Conservation (phyloP, 1,284 basidiomycete genomes). For the Ceratobasidium sp. region DNA sequence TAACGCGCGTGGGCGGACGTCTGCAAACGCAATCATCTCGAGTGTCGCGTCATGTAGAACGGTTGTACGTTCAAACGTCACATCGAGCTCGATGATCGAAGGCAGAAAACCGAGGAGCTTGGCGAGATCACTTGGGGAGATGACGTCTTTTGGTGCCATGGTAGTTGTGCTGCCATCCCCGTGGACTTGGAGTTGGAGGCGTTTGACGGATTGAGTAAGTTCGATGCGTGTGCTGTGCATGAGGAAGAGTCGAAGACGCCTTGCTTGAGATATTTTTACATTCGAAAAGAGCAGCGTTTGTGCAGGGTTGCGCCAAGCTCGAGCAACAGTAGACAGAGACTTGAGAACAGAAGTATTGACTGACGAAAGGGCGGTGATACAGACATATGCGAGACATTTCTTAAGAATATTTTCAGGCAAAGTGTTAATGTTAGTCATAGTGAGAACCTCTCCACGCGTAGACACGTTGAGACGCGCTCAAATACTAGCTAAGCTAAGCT, state of each 20-base stretch:
- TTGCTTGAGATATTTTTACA: constrained; percentile 35
- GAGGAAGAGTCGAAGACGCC: constrained; percentile 33
- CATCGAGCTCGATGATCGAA: constrained; percentile 38
- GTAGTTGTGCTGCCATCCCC: constrained; percentile 32
- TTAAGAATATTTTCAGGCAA: constrained; percentile 30
- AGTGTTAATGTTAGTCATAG: constrained; percentile 18
- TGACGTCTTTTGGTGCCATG: constrained; percentile 32
- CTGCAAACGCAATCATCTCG: constrained; percentile 36
- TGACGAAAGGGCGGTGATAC: constrained; percentile 34
- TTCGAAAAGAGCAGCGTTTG: constrained; percentile 34
- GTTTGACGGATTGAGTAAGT: constrained; percentile 39
- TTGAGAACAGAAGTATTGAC: constrained; percentile 36
- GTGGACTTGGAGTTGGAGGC: constrained; percentile 30
- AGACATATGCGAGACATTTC: constrained; percentile 34
- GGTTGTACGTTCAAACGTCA: constrained; percentile 41
- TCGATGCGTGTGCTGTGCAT: constrained; percentile 34
- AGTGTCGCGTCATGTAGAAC: constrained; percentile 38
- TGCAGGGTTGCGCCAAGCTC: constrained; percentile 34
- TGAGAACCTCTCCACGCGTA: not conserved
- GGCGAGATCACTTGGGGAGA: constrained; percentile 35
- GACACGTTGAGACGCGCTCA: not conserved
- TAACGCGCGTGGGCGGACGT: constrained; percentile 33
- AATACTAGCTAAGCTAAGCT: too few relatives aligned
- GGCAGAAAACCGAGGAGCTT: constrained; percentile 42
- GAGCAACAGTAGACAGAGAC: constrained; percentile 13